Evolutionary conservation across 164 flowering plant genomes (phyloP).

Genomic region (Cinnamomum micranthum): DNA sequence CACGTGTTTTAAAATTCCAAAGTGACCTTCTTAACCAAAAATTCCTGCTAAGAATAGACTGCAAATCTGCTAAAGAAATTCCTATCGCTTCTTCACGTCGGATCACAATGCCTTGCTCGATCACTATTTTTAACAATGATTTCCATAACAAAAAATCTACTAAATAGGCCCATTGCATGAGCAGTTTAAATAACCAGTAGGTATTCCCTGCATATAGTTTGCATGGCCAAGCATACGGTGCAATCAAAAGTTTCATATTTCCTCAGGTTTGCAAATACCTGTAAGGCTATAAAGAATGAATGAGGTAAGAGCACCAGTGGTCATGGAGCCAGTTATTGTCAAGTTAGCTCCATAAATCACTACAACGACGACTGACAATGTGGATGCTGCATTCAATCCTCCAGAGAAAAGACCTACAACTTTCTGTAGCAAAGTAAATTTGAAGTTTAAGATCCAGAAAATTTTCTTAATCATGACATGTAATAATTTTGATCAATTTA

Average conservation of each 20-base stretch:
- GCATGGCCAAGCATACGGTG: neutral
- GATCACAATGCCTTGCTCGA: too few species aligned
- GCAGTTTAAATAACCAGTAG: too few species aligned
- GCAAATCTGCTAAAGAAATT: neutral
- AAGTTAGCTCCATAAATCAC: conserved; percentile 90
- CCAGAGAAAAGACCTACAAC: conserved; percentile 83
- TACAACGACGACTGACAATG: conserved; percentile 74
- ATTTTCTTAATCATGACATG: neutral
- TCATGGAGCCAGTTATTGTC: conserved; percentile 77
- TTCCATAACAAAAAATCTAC: too few species aligned
- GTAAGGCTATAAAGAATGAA: conserved; percentile 43
- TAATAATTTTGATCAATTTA: neutral
- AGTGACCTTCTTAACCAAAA: neutral
- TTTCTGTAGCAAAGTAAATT: conserved; percentile 46
- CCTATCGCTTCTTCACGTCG: neutral
- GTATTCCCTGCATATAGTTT: too few species aligned
- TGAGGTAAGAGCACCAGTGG: conserved; percentile 13
- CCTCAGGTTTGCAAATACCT: conserved; percentile 29
- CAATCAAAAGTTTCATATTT: too few species aligned
- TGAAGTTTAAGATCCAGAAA: conserved; percentile 11
- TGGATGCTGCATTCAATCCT: conserved; percentile 90
- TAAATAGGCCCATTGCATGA: too few species aligned
- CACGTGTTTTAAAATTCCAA: neutral
- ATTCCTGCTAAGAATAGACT: neutral
- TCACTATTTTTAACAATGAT: too few species aligned